A percentile compares a stretch with the other conserved stretches of the same genome.
Evolutionary conservation across 768 basidiomycete species (phyloP).

Genomic region (Kwoniella mangroviensis): DNA sequence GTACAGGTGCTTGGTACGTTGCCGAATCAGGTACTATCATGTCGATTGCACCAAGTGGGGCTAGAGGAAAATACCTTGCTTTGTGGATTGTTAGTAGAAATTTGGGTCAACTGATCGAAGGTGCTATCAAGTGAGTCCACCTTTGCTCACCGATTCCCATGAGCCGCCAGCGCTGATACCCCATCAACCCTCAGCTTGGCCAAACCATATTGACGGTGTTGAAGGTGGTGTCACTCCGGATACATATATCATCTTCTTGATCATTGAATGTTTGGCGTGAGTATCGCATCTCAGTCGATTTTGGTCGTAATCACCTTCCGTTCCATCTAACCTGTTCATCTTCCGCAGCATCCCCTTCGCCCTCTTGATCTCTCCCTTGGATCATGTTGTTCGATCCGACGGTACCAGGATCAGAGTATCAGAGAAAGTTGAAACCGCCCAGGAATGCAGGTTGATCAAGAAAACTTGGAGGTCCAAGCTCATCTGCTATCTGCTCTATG

Average conservation of each 20-base stretch:
- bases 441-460: slow-evolving; percentile 31
- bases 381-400: slow-evolving; percentile 31
- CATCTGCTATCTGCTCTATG: slow-evolving; percentile 19
- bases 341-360: slow-evolving; percentile 19
- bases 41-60: slow-evolving; percentile 23
- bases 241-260: slow-evolving; percentile 27
- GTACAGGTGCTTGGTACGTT: slow-evolving; percentile 28
- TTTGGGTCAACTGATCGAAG: slow-evolving; percentile 30
- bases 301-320: not conserved
- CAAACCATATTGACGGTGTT: slow-evolving; percentile 17
- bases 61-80: slow-evolving; percentile 35
- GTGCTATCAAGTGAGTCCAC: slow-evolving; percentile 28
- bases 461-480: slow-evolving; percentile 23
- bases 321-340: not conserved
- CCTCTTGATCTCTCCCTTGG: slow-evolving; percentile 19
- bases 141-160: not conserved
- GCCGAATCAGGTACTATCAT: slow-evolving; percentile 37
- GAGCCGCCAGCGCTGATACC: too few species aligned
- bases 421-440: slow-evolving; percentile 18
- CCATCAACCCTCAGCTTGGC: not conserved
- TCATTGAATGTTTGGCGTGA: slow-evolving; percentile 26
- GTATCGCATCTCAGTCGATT: not conserved
- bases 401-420: slow-evolving; percentile 29
- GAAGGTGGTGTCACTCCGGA: slow-evolving; percentile 20
- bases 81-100: slow-evolving; percentile 35